Base-by-base conservation (phyloP, 2,329 filamentous ascomycete genomes). In the Sclerotinia glacialis region DNA sequence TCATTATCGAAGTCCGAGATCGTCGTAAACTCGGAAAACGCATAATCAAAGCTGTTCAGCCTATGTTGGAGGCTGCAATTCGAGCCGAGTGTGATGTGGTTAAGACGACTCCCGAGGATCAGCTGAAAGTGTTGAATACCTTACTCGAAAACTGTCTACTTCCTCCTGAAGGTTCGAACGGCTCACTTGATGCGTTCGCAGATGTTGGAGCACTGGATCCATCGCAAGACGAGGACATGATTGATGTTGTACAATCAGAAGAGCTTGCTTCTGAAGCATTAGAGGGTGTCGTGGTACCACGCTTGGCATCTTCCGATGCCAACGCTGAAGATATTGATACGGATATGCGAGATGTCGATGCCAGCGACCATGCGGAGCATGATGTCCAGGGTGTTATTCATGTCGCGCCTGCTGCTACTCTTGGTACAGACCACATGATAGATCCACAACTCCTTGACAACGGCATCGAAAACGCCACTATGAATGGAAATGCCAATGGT, bases 1-100 rank as follows among this genome's bases (percentile, higher is more conserved):
- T 80, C 55, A 78, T 76, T 66, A 69, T 83, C 12, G 92, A 96
- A 73, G 86, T 92, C 68, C 90, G 91, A 67, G 91, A 96, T 72
- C 87, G 90, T 69, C 90, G 91, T 73, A 90, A 89, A 72, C 81
- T 96, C n/a, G 92, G 91, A 31, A 97, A 96, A 78, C 87, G 93
- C 34, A 96, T 97, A 69, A 84, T 96, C 71, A 96, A 92, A 76
- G 86, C 88, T 0, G 84, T 96, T 42, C 91, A 96, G 76, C 87
- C 90, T 18, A 83, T 87, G 54, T 81, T 97, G 3, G 90, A 97
- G 76, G 83, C 86, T 65, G 92, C 92, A 0, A 79, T 93, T 56
- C 85, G 84, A 64, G 91, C 91, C 65, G 94, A 98, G 77, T 88
- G 91, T n/a, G 91, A 95, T 68, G 83, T 96, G 52, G 88, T 84